Evolutionary conservation across 805 yeast species (phyloP).

Genomic region (Starmerella apicola): DNA sequence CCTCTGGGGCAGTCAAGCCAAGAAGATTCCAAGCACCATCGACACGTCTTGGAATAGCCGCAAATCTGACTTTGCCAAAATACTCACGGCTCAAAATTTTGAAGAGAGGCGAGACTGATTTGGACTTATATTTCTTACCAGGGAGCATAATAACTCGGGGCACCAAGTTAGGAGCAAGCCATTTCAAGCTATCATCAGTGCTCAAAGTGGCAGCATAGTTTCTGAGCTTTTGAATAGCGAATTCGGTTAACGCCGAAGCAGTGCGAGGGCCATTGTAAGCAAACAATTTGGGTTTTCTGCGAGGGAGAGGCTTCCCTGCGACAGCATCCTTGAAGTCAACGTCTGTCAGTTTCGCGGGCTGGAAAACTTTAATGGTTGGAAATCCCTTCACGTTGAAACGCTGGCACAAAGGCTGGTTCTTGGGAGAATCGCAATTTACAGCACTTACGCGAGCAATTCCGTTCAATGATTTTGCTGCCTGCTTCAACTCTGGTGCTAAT

Average conservation of each 20-base stretch:
- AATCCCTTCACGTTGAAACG: constrained; percentile 56
- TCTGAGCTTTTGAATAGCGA: constrained; percentile 22
- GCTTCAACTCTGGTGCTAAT: constrained; percentile 49
- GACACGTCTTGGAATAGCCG: constrained; percentile 21
- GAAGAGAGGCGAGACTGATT: constrained; percentile 24
- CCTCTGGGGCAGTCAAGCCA: constrained; percentile 19
- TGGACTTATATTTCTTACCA: constrained; percentile 20
- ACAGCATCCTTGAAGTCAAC: constrained; percentile 22
- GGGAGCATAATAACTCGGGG: constrained; percentile 25
- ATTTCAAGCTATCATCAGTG: constrained; percentile 17
- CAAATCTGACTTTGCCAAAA: constrained; percentile 24
- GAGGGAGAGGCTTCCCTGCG: constrained; percentile 18
- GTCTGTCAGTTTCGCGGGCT: constrained; percentile 57
- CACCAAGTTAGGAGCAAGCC: constrained; percentile 20
- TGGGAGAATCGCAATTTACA: constrained; percentile 68
- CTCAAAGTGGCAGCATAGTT: constrained; percentile 24
- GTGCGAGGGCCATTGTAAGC: constrained; percentile 26
- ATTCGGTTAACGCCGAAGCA: constrained; percentile 22
- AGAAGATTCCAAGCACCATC: constrained; percentile 22
- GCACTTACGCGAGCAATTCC: constrained; percentile 49
- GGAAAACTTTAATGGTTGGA: constrained; percentile 72
- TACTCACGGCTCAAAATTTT: constrained; percentile 25
- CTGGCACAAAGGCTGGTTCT: constrained; percentile 59
- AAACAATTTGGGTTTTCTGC: constrained; percentile 21
- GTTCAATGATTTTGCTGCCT: constrained; percentile 48